phyloP scores from a whole-genome alignment of 805 yeast genomes.

The Brettanomyces nanus region DNA sequence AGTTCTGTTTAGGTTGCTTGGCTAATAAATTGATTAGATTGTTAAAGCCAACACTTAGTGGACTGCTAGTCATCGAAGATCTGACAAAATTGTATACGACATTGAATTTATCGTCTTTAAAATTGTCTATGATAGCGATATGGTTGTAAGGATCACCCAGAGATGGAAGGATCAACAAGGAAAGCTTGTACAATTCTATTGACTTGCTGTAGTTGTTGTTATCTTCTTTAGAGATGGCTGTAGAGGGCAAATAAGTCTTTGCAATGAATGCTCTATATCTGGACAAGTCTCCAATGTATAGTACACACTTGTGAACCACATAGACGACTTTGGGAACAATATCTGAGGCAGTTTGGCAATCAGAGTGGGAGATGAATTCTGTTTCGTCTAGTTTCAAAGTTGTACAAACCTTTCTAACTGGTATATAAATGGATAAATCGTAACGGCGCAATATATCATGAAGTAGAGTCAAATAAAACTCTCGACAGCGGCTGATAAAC shows the following conservation, averaged over 20 bases:
- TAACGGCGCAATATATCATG: constrained; percentile 31
- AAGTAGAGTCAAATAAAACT: constrained; percentile 39
- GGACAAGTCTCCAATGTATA: constrained; percentile 50
- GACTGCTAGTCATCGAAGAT: constrained; percentile 46
- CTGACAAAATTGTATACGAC: constrained; percentile 48
- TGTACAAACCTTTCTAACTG: constrained; percentile 24
- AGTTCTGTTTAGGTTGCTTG: constrained; percentile 26
- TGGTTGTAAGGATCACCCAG: constrained; percentile 61
- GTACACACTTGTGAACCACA: constrained; percentile 38
- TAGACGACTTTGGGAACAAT: constrained; percentile 25
- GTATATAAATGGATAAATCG: constrained; percentile 29
- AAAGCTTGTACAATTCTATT: constrained; percentile 39
- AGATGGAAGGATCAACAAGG: constrained; percentile 54
- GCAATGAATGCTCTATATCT: constrained; percentile 48
- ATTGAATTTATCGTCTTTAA: constrained; percentile 36
- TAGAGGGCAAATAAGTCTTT: constrained; percentile 30
- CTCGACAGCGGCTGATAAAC: constrained; percentile 36
- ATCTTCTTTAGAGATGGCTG: constrained; percentile 26
- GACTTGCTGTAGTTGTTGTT: constrained; percentile 37
- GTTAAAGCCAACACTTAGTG: constrained; percentile 36
- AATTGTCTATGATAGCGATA: constrained; percentile 47
- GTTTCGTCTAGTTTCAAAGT: constrained; percentile 15
- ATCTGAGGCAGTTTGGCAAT: constrained; percentile 6
- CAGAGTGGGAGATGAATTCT: not conserved
- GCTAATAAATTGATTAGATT: constrained; percentile 34